Evolutionary conservation across 371 early-diverging fungal species (phyloP), one percentile per base, ranked within the genome.

Genomic region (Apophysomyces elegans): DNA sequence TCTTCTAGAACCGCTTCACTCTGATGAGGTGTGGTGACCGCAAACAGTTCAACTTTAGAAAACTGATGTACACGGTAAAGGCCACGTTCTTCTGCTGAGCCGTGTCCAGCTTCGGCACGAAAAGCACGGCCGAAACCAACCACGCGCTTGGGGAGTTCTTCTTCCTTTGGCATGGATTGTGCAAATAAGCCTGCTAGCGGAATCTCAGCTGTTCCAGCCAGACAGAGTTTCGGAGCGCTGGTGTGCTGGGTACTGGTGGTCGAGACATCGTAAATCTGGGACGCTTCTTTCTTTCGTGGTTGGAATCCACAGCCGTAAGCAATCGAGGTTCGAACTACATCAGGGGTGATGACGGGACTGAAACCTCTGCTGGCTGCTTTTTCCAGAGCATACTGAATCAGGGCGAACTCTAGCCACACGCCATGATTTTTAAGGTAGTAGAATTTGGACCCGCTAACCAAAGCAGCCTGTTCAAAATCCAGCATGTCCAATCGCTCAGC

Each of bases 21-120:
- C 63, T 86, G 81, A 11, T 80, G 84, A 0, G 91, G 87, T 18
- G 76, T 78, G 2, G 94, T 76, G 4, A 96, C 77, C 0, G 86
- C 86, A 85, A 97, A 96, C 62, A 97, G 77, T 65, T 97, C 97
- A 0, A 97, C 94, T 67, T 97, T 97, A 37, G 90, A 91, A 72
- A 97, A 97, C 67, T 96, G 96, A 76, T 97, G 97, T 2, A 97
- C 92, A 1, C 97, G 86, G 75, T 96, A 97, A 7, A 96, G 70
- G 0, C 98, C 97, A 37, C 91, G 88, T 47, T 92, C 93, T 39
- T 92, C 92, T 21, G 88, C 86, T 1, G 95, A 95, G n/a, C 92
- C 78, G 2, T 93, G 86, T 0, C 95, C 92, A 0, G 96, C 95
- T 71, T 97, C 96, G 7, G 96, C 93, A 35, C 96, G 85, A 76